Evolutionary conservation across 75 land plant genomes (phyloP).

Genomic region (Pinus taeda): DNA sequence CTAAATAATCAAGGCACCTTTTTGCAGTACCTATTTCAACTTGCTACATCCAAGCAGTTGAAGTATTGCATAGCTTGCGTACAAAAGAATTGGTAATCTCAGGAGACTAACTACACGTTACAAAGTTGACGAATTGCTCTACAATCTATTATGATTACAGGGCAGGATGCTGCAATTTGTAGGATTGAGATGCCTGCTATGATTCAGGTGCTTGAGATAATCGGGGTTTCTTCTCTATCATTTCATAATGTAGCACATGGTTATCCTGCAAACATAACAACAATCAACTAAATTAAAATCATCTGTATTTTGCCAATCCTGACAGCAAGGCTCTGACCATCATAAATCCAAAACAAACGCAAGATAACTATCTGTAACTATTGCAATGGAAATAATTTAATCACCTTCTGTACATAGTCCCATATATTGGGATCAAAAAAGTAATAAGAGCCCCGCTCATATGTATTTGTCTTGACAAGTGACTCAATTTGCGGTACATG

Average conservation of each 20-base stretch:
- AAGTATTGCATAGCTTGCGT: constrained; percentile 7
- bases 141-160: constrained; percentile 12
- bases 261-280: constrained; percentile 34
- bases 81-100: constrained; percentile 11
- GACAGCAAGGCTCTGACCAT: not conserved
- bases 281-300: not conserved
- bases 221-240: constrained; percentile 37
- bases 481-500: constrained; percentile 34
- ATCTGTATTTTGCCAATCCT: not conserved
- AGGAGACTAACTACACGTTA: constrained; percentile 7
- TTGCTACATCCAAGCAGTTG: constrained; percentile 1
- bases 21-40: constrained; percentile 8
- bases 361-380: not conserved
- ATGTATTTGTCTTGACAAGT: constrained; percentile 33
- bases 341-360: not conserved
- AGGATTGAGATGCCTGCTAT: not conserved
- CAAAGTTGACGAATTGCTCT: constrained; percentile 11
- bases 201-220: constrained; percentile 20
- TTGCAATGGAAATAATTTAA: not conserved
- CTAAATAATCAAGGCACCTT: not conserved
- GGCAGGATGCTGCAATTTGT: constrained; percentile 6
- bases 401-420: constrained; percentile 48
- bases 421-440: constrained; percentile 45
- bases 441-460: constrained; percentile 43
- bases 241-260: constrained; percentile 43